phyloP scores from a whole-genome alignment of 148 eudicot species.

The Persicaria tinctoria region DNA sequence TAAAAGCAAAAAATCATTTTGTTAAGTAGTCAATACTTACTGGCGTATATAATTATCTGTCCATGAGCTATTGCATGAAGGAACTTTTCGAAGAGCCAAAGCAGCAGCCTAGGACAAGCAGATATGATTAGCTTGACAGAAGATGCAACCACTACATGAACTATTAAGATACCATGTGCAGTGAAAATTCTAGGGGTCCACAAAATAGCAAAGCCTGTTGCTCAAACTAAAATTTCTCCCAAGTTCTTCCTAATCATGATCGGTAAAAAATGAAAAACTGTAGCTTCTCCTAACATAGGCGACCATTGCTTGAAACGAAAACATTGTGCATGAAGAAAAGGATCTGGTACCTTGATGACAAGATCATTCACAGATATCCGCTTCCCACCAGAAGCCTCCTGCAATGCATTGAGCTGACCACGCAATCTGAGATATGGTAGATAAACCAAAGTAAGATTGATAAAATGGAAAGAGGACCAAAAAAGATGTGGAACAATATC shows the following conservation, averaged over 20 bases:
- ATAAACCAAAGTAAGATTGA: constrained; percentile 10
- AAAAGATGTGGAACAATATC: constrained; percentile 1
- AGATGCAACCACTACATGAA: not conserved
- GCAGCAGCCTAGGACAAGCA: constrained; percentile 77
- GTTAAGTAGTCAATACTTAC: constrained; percentile 33
- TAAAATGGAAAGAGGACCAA: not conserved
- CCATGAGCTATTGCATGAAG: constrained; percentile 97
- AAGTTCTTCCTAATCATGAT: not conserved
- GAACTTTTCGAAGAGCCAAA: constrained; percentile 90
- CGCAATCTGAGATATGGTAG: constrained; percentile 46
- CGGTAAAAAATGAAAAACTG: not conserved
- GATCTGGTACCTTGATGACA: constrained; percentile 71
- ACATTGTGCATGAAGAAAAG: not conserved
- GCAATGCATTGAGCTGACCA: constrained; percentile 56
- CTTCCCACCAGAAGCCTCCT: constrained; percentile 98
- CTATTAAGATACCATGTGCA: not conserved
- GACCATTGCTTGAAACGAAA: not conserved
- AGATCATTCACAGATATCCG: constrained; percentile 85
- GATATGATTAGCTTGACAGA: not conserved
- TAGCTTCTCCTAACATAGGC: not conserved
- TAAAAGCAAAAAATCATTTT: not conserved
- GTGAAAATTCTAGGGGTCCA: not conserved
- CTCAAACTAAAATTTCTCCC: not conserved
- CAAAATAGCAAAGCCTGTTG: not conserved
- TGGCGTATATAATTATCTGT: constrained; percentile 83